These are phyloP conservation scores for Francoa sonchifolia DNA, from an alignment of 441 rosid genomes.

Conservation along the genomic window DNA sequence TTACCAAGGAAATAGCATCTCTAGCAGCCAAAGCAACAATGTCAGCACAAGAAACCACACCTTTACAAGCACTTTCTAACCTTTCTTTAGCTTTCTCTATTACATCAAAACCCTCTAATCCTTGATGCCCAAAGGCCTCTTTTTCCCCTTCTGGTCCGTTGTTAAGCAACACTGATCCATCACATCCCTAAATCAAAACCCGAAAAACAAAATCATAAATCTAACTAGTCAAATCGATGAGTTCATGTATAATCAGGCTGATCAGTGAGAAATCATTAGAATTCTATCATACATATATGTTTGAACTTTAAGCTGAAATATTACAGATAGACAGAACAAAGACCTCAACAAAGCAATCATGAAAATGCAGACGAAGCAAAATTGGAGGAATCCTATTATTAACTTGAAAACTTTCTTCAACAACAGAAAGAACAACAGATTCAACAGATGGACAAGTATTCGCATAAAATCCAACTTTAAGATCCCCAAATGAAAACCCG, in stretches of 20 bases:
- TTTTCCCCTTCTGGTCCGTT: slow-evolving; percentile 28
- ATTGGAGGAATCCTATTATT: no score
- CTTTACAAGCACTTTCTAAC: slow-evolving; percentile 52
- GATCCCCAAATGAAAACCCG: no score
- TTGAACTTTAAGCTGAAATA: no score
- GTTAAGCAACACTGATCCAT: slow-evolving; percentile 55
- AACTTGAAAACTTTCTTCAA: no score
- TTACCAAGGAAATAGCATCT: slow-evolving; percentile 53
- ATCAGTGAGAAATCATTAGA: no score
- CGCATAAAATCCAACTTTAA: no score
- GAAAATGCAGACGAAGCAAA: slow-evolving; percentile 61
- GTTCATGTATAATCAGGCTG: no score
- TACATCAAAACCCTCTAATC: slow-evolving; percentile 38
- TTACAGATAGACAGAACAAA: background rate
- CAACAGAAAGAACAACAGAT: no score
- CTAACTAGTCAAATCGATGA: no score
- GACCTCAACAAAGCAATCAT: slow-evolving; percentile 80
- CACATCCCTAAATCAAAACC: slow-evolving; percentile 45
- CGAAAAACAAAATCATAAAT: no score
- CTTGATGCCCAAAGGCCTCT: slow-evolving; percentile 29
- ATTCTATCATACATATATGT: no score
- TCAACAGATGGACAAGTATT: no score
- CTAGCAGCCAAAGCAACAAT: slow-evolving; percentile 69
- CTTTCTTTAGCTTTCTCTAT: slow-evolving; percentile 37
- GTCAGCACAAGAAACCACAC: slow-evolving; percentile 65